A percentile compares a stretch with the other conserved stretches of the same genome.
These are phyloP conservation scores for Mucor ambiguus DNA, from an alignment of 371 early-diverging fungal genomes.

Conservation along the genomic window DNA sequence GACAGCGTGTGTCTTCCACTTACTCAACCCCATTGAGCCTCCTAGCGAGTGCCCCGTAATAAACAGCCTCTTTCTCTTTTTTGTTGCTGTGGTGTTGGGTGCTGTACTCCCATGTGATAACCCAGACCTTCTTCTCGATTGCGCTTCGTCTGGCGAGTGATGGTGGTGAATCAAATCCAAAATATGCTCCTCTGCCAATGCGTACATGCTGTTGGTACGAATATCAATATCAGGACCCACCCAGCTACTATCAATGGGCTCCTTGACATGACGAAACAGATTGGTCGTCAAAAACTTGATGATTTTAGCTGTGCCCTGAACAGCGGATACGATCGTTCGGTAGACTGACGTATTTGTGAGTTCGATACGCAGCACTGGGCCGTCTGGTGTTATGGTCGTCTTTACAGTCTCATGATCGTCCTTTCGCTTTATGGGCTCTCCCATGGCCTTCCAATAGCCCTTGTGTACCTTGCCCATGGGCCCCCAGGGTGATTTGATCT, in stretches of 20 bases:
- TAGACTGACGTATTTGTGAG: conserved; percentile 42
- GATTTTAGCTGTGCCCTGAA: conserved; percentile 35
- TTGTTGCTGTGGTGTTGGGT: background rate
- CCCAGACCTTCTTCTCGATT: conserved; percentile 15
- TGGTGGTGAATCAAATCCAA: conserved; percentile 25
- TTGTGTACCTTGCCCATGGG: conserved; percentile 62
- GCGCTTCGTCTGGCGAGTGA: background rate
- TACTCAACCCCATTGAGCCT: conserved; percentile 49
- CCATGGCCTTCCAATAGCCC: conserved; percentile 65
- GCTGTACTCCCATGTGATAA: conserved; percentile 15
- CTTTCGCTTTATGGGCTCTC: conserved; percentile 32
- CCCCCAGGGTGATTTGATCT: conserved; percentile 48
- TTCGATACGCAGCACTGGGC: conserved; percentile 34
- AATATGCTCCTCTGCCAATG: conserved; percentile 44
- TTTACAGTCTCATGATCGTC: background rate
- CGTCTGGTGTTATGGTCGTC: background rate
- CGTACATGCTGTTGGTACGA: conserved; percentile 40
- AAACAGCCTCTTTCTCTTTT: conserved; percentile 35
- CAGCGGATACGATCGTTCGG: conserved; percentile 39
- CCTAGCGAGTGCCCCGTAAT: conserved; percentile 53
- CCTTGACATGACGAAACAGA: conserved; percentile 42
- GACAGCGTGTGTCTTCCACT: conserved; percentile 1
- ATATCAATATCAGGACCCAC: conserved; percentile 41
- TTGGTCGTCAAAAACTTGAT: conserved; percentile 31
- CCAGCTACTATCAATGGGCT: conserved; percentile 51